phyloP scores from a whole-genome alignment of 345 rosid species.

The Arabis alpina region DNA sequence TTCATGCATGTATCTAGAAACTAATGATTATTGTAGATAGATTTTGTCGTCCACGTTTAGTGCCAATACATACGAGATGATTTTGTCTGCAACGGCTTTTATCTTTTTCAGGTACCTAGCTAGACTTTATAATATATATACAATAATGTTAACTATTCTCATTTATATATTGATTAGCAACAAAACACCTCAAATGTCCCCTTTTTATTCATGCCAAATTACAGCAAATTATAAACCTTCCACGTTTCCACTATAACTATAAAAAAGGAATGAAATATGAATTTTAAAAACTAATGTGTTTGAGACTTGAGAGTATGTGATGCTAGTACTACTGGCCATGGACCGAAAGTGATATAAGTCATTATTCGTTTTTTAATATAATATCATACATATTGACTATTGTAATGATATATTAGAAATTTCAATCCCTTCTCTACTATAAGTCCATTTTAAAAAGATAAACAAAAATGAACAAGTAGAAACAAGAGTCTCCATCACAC shows the following conservation, averaged over 20 bases:
- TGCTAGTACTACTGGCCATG: slow-evolving; percentile 30
- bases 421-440: not conserved
- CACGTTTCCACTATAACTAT: slow-evolving; percentile 32
- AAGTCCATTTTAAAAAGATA: not conserved
- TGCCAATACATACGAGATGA: slow-evolving; percentile 24
- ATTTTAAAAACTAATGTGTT: slow-evolving; percentile 12
- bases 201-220: slow-evolving; percentile 19
- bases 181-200: slow-evolving; percentile 23
- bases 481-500: slow-evolving; percentile 49
- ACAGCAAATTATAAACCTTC: slow-evolving; percentile 29
- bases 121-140: not conserved
- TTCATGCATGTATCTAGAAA: slow-evolving; percentile 22
- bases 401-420: not conserved
- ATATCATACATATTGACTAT: not conserved
- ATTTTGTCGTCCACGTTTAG: slow-evolving; percentile 28
- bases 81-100: slow-evolving; percentile 25
- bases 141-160: not conserved
- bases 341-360: slow-evolving; percentile 39
- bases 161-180: not conserved
- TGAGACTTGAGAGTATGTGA: slow-evolving; percentile 27
- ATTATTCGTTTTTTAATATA: not conserved
- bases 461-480: not conserved
- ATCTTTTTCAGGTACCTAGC: not conserved
- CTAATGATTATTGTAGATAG: slow-evolving; percentile 21
- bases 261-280: not conserved